Evolutionary conservation across 768 basidiomycete genomes (phyloP).

Genomic region (Lentinus tigrinus): DNA sequence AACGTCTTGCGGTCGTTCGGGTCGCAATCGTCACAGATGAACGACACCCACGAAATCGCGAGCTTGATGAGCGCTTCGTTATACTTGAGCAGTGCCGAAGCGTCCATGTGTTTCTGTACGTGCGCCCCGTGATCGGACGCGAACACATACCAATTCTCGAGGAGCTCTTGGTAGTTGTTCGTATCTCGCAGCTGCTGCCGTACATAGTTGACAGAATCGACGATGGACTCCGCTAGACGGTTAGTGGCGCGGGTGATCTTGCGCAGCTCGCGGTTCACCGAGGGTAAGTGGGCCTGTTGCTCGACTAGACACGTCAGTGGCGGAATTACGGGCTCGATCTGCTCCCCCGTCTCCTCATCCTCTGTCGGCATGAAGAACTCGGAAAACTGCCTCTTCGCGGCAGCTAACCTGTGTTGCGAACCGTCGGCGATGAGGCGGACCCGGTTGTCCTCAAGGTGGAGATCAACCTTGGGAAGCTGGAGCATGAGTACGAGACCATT

Average conservation of each 20-base stretch:
- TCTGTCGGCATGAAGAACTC: constrained; percentile 58
- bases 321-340: constrained; percentile 40
- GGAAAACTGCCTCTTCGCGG: constrained; percentile 76
- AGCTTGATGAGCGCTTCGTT: constrained; percentile 82
- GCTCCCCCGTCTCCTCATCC: constrained; percentile 57
- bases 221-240: constrained; percentile 87
- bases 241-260: constrained; percentile 91
- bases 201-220: constrained; percentile 88
- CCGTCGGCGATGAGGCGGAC: constrained; percentile 92
- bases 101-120: constrained; percentile 86
- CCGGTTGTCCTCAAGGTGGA: constrained; percentile 74
- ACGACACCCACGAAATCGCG: constrained; percentile 96
- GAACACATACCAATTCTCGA: constrained; percentile 94
- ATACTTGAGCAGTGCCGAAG: constrained; percentile 65
- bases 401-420: constrained; percentile 66
- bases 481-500: constrained; percentile 83
- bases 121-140: constrained; percentile 96
- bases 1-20: constrained; percentile 94
- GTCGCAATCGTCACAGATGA: constrained; percentile 98
- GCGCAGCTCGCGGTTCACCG: constrained; percentile 83
- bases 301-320: constrained; percentile 59
- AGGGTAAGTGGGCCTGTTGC: constrained; percentile 87
- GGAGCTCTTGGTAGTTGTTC: constrained; percentile 73
- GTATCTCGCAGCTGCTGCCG: constrained; percentile 61
- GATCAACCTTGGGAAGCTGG: constrained; percentile 70